These are phyloP conservation scores for Sarocladium brachiariae DNA, from an alignment of 2,329 filamentous ascomycete species.

Conservation along the genomic window DNA sequence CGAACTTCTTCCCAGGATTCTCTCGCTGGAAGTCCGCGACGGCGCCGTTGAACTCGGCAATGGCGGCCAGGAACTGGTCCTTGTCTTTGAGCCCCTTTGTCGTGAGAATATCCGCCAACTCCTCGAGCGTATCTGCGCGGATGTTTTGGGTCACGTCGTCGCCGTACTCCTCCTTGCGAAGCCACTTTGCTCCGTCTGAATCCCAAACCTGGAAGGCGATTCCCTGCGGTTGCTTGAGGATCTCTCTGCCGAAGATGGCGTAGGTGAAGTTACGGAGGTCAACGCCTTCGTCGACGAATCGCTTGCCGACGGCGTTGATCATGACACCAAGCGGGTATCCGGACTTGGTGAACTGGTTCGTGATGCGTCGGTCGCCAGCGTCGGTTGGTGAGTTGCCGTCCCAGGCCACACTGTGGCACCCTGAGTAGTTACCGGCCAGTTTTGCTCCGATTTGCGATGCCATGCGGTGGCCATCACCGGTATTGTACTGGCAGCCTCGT, in stretches of 20 bases:
- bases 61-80: constrained; percentile 41
- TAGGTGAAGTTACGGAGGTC: constrained; percentile 64
- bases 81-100: constrained; percentile 38
- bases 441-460: constrained; percentile 45
- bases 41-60: constrained; percentile 52
- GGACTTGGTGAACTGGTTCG: constrained; percentile 63
- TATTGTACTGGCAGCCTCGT: constrained; percentile 59
- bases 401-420: constrained; percentile 60
- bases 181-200: constrained; percentile 39
- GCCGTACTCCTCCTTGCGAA: constrained; percentile 56
- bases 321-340: constrained; percentile 62
- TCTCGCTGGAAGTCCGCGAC: constrained; percentile 39
- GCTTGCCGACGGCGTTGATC: constrained; percentile 49
- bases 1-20: constrained; percentile 39
- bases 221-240: constrained; percentile 50
- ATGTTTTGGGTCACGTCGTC: constrained; percentile 50
- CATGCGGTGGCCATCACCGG: constrained; percentile 48
- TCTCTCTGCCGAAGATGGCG: constrained; percentile 56
- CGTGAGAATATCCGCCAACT: constrained; percentile 45
- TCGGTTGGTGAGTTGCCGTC: constrained; percentile 49
- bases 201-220: constrained; percentile 62
- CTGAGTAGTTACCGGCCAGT: constrained; percentile 52
- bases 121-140: constrained; percentile 41
- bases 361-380: constrained; percentile 48
- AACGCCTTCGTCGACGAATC: constrained; percentile 61